Evolutionary conservation across 129 eudicot genomes (phyloP), one percentile per base, ranked within the genome.

Genomic region (Dittrichia graveolens): DNA sequence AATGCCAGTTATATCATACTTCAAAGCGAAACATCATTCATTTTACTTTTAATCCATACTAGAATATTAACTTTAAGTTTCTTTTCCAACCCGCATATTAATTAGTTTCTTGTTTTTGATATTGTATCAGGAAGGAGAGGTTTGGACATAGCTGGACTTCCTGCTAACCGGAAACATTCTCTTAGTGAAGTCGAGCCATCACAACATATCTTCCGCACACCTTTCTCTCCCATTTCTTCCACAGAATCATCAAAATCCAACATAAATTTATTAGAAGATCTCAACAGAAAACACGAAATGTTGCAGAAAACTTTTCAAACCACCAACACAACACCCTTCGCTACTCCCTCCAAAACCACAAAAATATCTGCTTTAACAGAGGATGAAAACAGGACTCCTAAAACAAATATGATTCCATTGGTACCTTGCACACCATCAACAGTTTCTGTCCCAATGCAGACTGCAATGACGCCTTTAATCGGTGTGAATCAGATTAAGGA

Each of bases 201-300:
- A 5, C 82, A 78, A 34, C 83, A 82, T 2, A 61, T 81, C 50
- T 55, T 40, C 18, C 88, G 97, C 65, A 88, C 84, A 75, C 99
- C 99, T 1, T 85, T 91, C 81, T 88, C 97, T 4, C 96, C 96
- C 38, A 80, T 91, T 65, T 79, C 96, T 52, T 84, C 96, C 19
- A 90, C 83, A 18, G 88, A 87, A 53, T 85, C 97, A 16, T 80
- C 97, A 14, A 94, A 82, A 71, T 60, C 88, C 59, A 58, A 72
- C 67, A 46, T 34, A 31, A 59, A 58, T 18, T 47, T 84, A 35
- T 63, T 85, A 43, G 91, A 88, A 81, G 88, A 81, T 44, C 52
- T 74, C 55, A 86, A 86, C 78, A 74, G 75, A 71, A 82, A 83
- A 40, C 92, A 83, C 46, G 93, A 89, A 74, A 76, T 67, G 24